A percentile compares a stretch with the other conserved stretches of the same genome.
phyloP scores from a whole-genome alignment of 176 grass and related monocot species.

The Themeda triandra region DNA sequence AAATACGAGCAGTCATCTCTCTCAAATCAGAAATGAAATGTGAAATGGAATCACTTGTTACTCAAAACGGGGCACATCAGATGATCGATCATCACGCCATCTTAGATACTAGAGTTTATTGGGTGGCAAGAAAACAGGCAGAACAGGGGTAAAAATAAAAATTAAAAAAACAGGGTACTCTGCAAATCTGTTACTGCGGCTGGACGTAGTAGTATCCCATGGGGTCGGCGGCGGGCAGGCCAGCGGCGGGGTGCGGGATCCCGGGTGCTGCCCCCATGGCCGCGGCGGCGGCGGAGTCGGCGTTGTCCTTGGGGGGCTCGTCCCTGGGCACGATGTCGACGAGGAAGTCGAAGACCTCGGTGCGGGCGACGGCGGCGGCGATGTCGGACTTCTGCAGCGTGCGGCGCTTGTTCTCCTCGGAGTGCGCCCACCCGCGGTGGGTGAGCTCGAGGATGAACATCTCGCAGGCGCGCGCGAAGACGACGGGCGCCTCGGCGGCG shows the following conservation, averaged over 20 bases:
- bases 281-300: constrained; percentile 40
- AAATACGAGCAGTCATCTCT: not conserved
- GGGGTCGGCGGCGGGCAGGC: constrained; percentile 36
- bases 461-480: constrained; percentile 91
- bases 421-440: constrained; percentile 84
- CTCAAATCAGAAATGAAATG: not conserved
- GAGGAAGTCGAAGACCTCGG: constrained; percentile 97
- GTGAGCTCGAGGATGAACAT: constrained; percentile 98
- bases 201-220: constrained; percentile 62
- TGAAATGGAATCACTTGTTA: not conserved
- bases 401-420: constrained; percentile 96
- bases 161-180: too few relatives aligned
- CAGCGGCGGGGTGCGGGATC: constrained; percentile 38
- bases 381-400: constrained; percentile 98
- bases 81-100: constrained; percentile 24
- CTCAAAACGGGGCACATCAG: constrained; percentile 1
- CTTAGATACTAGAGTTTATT: constrained; percentile 37
- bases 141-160: too few relatives aligned
- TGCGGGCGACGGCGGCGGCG: constrained; percentile 84
- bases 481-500: constrained; percentile 92
- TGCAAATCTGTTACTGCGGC: constrained; percentile 19
- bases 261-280: constrained; percentile 17
- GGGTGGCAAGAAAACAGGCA: not conserved
- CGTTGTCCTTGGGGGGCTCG: constrained; percentile 53
- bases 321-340: constrained; percentile 89